These are phyloP conservation scores for Fusarium hainanense DNA, from an alignment of 2,329 filamentous ascomycete genomes.

Conservation along the genomic window DNA sequence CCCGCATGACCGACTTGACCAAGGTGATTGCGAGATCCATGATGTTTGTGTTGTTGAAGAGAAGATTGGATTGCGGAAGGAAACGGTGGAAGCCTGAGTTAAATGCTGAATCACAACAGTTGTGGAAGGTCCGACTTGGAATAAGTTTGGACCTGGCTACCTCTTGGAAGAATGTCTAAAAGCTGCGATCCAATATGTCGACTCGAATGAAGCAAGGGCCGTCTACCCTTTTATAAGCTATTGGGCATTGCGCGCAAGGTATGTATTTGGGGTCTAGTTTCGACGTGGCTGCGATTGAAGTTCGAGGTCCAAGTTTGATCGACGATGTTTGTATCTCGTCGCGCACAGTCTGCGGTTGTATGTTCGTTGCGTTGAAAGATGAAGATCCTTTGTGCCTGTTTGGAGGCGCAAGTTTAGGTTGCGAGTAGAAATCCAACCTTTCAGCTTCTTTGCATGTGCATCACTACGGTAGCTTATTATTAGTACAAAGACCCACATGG, in stretches of 20 bases:
- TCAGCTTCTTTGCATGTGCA: neutral
- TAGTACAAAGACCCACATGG: neutral
- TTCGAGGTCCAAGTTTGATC: neutral
- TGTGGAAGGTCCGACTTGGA: neutral
- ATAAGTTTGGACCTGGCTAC: neutral
- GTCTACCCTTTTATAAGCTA: constrained; percentile 32
- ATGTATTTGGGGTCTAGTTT: neutral
- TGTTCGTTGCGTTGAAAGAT: neutral
- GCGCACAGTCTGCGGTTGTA: neutral
- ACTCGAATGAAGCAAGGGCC: constrained; percentile 27
- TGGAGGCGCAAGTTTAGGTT: neutral
- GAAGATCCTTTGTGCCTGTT: neutral
- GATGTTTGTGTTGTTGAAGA: neutral
- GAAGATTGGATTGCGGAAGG: neutral
- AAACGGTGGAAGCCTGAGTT: neutral
- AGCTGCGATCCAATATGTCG: constrained; percentile 11
- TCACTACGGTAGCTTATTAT: neutral
- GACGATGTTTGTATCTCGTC: neutral
- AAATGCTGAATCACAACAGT: neutral
- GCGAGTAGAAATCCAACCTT: neutral
- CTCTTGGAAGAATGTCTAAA: neutral
- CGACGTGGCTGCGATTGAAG: neutral
- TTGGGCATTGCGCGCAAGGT: constrained; percentile 23
- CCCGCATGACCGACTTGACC: constrained; percentile 85
- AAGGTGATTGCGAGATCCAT: constrained; percentile 76